Base-by-base conservation (phyloP, 371 early-diverging fungal species). In the Chytridium lagenaria region DNA sequence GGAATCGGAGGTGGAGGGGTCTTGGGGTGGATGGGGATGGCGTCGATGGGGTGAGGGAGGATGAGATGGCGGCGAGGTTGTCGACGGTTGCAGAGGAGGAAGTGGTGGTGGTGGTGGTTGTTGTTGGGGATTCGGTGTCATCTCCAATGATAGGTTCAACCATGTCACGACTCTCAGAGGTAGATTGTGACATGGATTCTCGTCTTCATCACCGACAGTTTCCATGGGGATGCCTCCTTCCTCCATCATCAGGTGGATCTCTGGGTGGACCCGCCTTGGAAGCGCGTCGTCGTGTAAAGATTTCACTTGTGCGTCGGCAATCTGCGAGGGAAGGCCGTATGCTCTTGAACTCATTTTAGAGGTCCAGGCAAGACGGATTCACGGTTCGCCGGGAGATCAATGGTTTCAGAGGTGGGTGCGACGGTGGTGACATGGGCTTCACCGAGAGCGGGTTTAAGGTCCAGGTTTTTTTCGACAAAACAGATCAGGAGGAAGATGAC, bases 391-490 rank as follows among this genome's bases (percentile, higher is more conserved):
- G 64, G 71, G 26, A 68, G 68, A 16, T 52, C 30, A 22, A 68
- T 79, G 61, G 36, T 16, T 3, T 3, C 36, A 3, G 7, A 5
- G n/a, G 34, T 34, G 19, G 66, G 66, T 5, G 16, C 16, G 40
- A 28, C 28, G 66, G 66, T 66, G 44, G 44, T 38, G 44, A 44
- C 49, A 15, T 16, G 12, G 66, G 73, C 69, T 66, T 67, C 28
- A 75, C 76, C 61, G 78, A 79, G 19, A 71, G 77, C 38, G 26
- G 61, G 61, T 75, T 71, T 57, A 52, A 73, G 66, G 50, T 90
- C 90, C 28, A 88, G 81, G 79, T 92, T 92, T 72, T 87, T 87
- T 74, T 92, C 92, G 28, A 92, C 83, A 64, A 86, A 80, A 67
- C 80, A 81, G 52, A 92, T 87, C 39, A 84, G 79, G 33, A 83